phyloP scores from a whole-genome alignment of 2,329 filamentous ascomycete genomes.

The Passalora sequoiae region DNA sequence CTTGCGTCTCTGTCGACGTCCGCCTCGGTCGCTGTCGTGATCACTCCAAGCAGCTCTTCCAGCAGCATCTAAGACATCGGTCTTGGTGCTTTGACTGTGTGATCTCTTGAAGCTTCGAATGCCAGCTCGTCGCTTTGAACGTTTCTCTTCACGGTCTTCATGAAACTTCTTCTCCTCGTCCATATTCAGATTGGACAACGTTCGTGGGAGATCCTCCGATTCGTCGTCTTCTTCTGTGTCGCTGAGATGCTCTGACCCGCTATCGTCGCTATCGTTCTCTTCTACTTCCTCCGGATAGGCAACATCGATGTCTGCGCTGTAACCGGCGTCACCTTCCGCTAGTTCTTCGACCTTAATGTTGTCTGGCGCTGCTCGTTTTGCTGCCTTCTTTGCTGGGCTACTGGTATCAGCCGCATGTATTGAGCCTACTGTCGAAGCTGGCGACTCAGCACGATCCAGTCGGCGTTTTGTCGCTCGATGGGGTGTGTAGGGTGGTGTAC shows the following conservation, averaged over 20 bases:
- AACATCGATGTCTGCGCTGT: conserved; percentile 41
- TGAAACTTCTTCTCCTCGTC: not conserved
- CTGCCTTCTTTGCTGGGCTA: conserved; percentile 29
- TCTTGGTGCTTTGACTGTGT: conserved; percentile 43
- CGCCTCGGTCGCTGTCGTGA: conserved; percentile 35
- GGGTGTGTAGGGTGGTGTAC: conserved; percentile 31
- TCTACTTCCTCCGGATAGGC: conserved; percentile 39
- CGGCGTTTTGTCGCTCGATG: conserved; percentile 20
- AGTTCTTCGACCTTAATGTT: conserved; percentile 43
- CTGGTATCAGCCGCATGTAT: conserved; percentile 36
- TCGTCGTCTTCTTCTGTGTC: conserved; percentile 2
- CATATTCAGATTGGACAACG: not conserved
- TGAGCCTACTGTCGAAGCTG: conserved; percentile 32
- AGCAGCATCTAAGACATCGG: conserved; percentile 39
- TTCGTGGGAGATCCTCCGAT: not conserved
- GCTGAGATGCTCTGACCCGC: not conserved
- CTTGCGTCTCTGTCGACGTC: conserved; percentile 41
- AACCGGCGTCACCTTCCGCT: conserved; percentile 33
- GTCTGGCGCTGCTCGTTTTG: conserved; percentile 22
- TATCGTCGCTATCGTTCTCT: conserved; percentile 26
- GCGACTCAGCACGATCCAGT: conserved; percentile 25
- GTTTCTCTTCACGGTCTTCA: conserved; percentile 31
- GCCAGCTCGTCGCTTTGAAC: conserved; percentile 37
- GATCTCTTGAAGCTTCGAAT: conserved; percentile 41
- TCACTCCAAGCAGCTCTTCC: conserved; percentile 39